phyloP scores from a whole-genome alignment of 345 rosid genomes.

The Lepidium aucheri region DNA sequence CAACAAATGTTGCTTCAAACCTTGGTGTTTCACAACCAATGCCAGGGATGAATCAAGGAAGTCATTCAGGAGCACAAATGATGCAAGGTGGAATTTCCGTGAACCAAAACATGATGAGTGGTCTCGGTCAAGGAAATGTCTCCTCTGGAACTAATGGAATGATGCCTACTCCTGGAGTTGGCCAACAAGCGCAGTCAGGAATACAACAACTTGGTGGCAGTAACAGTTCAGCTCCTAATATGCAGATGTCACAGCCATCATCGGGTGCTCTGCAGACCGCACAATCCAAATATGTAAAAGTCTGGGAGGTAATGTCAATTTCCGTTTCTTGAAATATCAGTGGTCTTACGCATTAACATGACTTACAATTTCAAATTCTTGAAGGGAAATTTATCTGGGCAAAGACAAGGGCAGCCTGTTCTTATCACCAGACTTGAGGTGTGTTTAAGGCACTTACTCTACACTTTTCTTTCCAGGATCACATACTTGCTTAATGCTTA shows the following conservation, averaged over 20 bases:
- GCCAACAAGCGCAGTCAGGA: constrained; percentile 63
- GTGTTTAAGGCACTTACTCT: constrained; percentile 16
- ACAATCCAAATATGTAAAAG: constrained; percentile 81
- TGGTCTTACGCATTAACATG: background rate
- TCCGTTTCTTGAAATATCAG: background rate
- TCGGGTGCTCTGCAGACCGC: constrained; percentile 59
- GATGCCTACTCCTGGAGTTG: constrained; percentile 91
- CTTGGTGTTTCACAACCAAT: constrained; percentile 73
- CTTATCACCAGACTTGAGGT: constrained; percentile 95
- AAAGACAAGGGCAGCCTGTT: constrained; percentile 96
- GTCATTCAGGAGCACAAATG: constrained; percentile 67
- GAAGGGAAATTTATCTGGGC: constrained; percentile 92
- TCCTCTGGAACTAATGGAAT: constrained; percentile 68
- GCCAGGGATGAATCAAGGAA: constrained; percentile 80
- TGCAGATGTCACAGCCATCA: constrained; percentile 67
- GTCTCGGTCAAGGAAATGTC: constrained; percentile 56
- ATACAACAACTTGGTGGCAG: constrained; percentile 57
- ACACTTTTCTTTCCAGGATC: background rate
- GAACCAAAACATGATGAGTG: constrained; percentile 70
- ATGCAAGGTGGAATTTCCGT: constrained; percentile 70
- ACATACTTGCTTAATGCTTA: background rate
- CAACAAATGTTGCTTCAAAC: constrained; percentile 57
- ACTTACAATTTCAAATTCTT: constrained; percentile 12
- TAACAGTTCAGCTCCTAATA: constrained; percentile 55
- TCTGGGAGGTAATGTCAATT: constrained; percentile 83